phyloP scores from a whole-genome alignment of 371 early-diverging fungal genomes.

The Chytridium lagenaria region DNA sequence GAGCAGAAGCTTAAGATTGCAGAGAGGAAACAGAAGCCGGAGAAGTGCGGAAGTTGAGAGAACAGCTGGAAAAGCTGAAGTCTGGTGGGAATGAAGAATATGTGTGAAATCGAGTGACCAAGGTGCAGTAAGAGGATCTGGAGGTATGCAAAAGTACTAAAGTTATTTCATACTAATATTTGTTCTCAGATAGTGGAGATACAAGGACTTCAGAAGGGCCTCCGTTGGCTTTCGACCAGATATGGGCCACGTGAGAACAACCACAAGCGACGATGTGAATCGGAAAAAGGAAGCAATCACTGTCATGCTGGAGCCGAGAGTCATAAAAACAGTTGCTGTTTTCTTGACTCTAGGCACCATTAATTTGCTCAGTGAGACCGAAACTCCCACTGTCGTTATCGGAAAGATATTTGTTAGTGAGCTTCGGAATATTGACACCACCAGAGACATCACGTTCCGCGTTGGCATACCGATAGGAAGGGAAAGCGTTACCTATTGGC shows the following conservation, averaged over 20 bases:
- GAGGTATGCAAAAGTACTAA: too few relatives aligned
- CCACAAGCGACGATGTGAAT: conserved; percentile 31
- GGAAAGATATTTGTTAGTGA: conserved; percentile 77
- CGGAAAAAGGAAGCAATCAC: conserved; percentile 48
- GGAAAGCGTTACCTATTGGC: not conserved
- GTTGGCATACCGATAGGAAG: not conserved
- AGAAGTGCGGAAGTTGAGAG: conserved; percentile 87
- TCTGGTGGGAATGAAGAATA: conserved; percentile 33
- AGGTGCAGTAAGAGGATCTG: not conserved
- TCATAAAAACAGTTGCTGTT: conserved; percentile 71
- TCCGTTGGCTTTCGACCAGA: not conserved
- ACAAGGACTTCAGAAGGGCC: too few relatives aligned
- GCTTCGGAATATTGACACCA: conserved; percentile 78
- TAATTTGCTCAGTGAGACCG: not conserved
- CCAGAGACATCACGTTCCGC: conserved; percentile 64
- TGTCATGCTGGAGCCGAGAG: conserved; percentile 75
- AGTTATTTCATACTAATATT: too few relatives aligned
- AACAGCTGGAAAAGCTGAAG: conserved; percentile 68
- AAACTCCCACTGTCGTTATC: not conserved
- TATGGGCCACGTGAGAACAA: too few relatives aligned
- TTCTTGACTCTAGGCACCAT: conserved; percentile 18
- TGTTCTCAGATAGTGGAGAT: too few relatives aligned
- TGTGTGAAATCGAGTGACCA: not conserved
- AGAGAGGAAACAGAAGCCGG: conserved; percentile 83
- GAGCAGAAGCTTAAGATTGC: conserved; percentile 98